Base-by-base conservation (phyloP, 169 alveolate genomes). In the Plasmodium chabaudi region DNA sequence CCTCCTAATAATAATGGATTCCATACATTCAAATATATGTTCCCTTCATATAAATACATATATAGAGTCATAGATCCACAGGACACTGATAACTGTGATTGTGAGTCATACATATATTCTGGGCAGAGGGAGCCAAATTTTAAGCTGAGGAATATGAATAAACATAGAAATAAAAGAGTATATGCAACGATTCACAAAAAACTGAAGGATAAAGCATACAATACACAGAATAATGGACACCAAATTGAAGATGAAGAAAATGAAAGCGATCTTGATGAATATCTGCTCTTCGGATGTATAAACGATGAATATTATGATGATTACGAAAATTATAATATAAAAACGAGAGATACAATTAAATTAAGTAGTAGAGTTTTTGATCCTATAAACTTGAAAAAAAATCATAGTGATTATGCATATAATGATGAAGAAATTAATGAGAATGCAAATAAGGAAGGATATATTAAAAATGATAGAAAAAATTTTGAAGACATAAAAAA, bases 71-170 rank as follows among this genome's bases (percentile, higher is more conserved):
- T 5, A 51, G 23, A 51, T 51, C 5, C 23, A 0, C 59, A 34
- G 12, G 15, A 49, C 34, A 12, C 1, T 69, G 17, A 60, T 69
- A 23, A 15, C 57, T 5, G 23, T 10, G 5, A 34, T 34, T 34
- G 42, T 3, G 42, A 34, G 6, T 34, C 42, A 3, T 34, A 0
- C 7, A 34, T 2, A 34, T 34, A 34, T 34, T 34, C 0, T 42
- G 69, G 84, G 53, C 84, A 71, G 46, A 39, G n/a, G 0, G 13
- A 49, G 49, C n/a, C 84, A 42, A 53, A 71, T 15, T 71, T 71
- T 71, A 19, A 34, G 42, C 7, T 34, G 6, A 3, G 42, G 7
- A 4, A 34, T 1, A 34, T 34, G 42, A 34, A 34, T 34, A 34
- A 34, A 34, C 42, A 34, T 9, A 23, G 44, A 61, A 44, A 27